A percentile compares a stretch with the other conserved stretches of the same genome.
phyloP scores from a whole-genome alignment of 495 filamentous ascomycete species.

The Penicillium paradoxum region DNA sequence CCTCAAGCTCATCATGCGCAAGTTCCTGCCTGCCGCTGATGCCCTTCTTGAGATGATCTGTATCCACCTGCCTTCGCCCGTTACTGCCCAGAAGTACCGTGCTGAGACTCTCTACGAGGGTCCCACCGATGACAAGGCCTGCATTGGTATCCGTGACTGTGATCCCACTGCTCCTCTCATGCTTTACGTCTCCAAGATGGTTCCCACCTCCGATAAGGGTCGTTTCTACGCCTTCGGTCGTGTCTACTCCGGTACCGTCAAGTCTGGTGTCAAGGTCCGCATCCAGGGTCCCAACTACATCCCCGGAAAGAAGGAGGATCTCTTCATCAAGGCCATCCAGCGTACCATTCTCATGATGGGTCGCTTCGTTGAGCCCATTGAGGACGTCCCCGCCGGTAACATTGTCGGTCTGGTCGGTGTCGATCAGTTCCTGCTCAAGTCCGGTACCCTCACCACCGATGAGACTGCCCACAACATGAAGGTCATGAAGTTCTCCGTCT shows the following conservation, averaged over 20 bases:
- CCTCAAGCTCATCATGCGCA: constrained; percentile 96
- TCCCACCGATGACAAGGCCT: constrained; percentile 83
- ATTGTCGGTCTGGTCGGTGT: constrained; percentile 98
- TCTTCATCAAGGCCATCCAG: constrained; percentile 99
- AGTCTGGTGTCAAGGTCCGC: constrained; percentile 97
- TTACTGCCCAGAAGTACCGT: constrained; percentile 97
- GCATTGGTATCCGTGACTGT: constrained; percentile 95
- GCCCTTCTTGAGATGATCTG: constrained; percentile 99
- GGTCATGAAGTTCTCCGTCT: constrained; percentile 99
- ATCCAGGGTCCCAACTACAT: constrained; percentile 99
- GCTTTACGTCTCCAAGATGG: constrained; percentile 99
- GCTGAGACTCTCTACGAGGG: constrained; percentile 98
- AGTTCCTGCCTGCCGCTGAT: constrained; percentile 96
- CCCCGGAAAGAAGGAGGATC: constrained; percentile 96
- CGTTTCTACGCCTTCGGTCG: constrained; percentile 99
- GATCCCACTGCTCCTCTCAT: constrained; percentile 97
- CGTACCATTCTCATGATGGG: constrained; percentile 99
- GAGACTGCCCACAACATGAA: constrained; percentile 99
- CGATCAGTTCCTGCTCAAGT: constrained; percentile 99
- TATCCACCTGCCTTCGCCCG: constrained; percentile 94
- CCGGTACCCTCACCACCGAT: constrained; percentile 94
- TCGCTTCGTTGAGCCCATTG: constrained; percentile 97
- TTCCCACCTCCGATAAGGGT: constrained; percentile 98
- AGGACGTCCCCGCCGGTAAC: constrained; percentile 98
- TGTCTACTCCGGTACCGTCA: constrained; percentile 98